phyloP scores from a whole-genome alignment of 495 filamentous ascomycete species.

The Hypoxylon crocopeplum region DNA sequence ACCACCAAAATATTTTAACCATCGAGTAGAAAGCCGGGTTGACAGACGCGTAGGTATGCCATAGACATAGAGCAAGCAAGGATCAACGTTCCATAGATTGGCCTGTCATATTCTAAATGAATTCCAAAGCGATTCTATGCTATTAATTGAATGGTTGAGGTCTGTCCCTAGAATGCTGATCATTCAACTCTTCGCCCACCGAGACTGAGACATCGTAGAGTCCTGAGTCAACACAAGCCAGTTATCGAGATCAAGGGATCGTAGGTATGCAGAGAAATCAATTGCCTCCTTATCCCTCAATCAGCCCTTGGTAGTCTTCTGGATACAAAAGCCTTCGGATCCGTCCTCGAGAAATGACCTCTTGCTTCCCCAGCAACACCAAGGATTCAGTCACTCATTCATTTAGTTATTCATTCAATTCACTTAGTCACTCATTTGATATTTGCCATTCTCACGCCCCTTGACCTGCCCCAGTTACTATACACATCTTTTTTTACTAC shows the following conservation, averaged over 20 bases:
- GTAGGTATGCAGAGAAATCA: constrained; percentile 17
- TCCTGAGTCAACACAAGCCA: constrained; percentile 23
- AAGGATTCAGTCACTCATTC: constrained; percentile 23
- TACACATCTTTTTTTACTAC: too few species aligned
- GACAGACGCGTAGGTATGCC: too few species aligned
- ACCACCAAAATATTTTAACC: too few species aligned
- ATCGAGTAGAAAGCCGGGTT: too few species aligned
- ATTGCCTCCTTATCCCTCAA: not conserved
- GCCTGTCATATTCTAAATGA: constrained; percentile 1
- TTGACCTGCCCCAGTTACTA: too few species aligned
- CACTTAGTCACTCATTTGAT: not conserved
- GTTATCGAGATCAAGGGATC: constrained; percentile 13
- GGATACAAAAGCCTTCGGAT: constrained; percentile 21
- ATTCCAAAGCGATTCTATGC: constrained; percentile 29
- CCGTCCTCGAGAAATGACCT: not conserved
- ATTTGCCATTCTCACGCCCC: too few species aligned
- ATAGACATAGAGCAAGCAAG: too few species aligned
- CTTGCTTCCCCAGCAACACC: constrained; percentile 4
- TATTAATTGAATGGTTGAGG: not conserved
- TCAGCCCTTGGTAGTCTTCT: not conserved
- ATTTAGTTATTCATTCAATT: constrained; percentile 24
- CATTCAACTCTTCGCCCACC: not conserved
- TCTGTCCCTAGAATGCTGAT: constrained; percentile 20
- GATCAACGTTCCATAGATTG: constrained; percentile 3
- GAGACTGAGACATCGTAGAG: constrained; percentile 20